Conservation (phyloP, 2,329 filamentous ascomycete species). For the Zalaria obscura region DNA sequence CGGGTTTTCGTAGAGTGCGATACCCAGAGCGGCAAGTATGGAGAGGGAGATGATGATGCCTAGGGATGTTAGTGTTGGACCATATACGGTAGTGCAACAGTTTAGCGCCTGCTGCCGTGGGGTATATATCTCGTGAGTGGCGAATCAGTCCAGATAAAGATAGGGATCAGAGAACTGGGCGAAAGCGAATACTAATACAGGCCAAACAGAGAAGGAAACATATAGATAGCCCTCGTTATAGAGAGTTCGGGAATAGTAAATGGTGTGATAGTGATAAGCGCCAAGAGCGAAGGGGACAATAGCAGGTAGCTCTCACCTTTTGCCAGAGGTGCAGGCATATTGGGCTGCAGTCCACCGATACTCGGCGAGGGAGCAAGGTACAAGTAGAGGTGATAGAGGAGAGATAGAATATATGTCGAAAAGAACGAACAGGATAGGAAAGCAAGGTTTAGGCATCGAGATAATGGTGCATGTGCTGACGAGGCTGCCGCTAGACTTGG, state of each 20-base stretch:
- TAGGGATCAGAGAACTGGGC: not conserved
- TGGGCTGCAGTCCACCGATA: too few species aligned
- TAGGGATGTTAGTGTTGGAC: conserved; percentile 16
- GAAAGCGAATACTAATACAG: not conserved
- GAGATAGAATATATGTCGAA: too few species aligned
- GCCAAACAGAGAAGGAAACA: not conserved
- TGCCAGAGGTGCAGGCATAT: not conserved
- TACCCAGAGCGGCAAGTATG: conserved; percentile 46
- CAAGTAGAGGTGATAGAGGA: too few species aligned
- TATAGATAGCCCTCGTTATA: not conserved
- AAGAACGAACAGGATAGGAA: too few species aligned
- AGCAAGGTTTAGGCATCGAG: too few species aligned
- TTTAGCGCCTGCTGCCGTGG: not conserved
- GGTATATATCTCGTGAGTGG: not conserved
- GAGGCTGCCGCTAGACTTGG: too few species aligned
- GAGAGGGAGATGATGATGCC: conserved; percentile 49
- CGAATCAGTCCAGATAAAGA: not conserved
- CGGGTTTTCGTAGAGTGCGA: conserved; percentile 50
- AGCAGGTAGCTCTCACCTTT: not conserved
- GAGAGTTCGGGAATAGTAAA: not conserved
- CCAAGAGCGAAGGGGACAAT: not conserved
- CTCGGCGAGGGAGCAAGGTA: too few species aligned
- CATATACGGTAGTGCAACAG: not conserved
- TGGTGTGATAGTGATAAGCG: not conserved
- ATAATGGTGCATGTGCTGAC: too few species aligned